phyloP scores from a whole-genome alignment of 306 rosid species.

The Quercus ilex region DNA sequence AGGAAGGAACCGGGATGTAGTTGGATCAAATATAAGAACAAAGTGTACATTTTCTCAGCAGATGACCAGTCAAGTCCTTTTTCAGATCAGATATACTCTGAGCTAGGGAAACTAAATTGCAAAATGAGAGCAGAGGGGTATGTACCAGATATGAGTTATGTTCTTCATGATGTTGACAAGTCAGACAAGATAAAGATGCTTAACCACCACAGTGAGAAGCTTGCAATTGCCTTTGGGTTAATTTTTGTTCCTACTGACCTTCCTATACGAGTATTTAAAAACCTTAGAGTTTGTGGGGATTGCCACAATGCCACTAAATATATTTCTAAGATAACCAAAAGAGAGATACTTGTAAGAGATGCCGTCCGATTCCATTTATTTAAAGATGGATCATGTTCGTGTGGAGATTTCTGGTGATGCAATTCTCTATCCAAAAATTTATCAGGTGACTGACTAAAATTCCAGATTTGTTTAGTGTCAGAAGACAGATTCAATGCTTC shows the following conservation, averaged over 20 bases:
- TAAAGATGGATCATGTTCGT: slow-evolving; percentile 82
- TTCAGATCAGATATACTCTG: slow-evolving; percentile 67
- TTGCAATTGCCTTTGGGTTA: slow-evolving; percentile 88
- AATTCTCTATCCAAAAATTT: background rate
- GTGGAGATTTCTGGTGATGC: slow-evolving; percentile 88
- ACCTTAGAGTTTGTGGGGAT: slow-evolving; percentile 86
- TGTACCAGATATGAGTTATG: slow-evolving; percentile 72
- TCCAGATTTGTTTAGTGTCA: too few relatives aligned
- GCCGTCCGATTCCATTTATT: slow-evolving; percentile 81
- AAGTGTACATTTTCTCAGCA: slow-evolving; percentile 76
- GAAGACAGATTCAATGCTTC: too few relatives aligned
- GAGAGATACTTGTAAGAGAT: slow-evolving; percentile 94
- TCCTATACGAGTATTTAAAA: slow-evolving; percentile 74
- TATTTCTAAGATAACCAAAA: slow-evolving; percentile 71
- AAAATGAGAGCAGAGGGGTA: slow-evolving; percentile 76
- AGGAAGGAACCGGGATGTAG: slow-evolving; percentile 91
- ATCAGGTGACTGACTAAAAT: background rate
- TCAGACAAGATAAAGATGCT: slow-evolving; percentile 80
- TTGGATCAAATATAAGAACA: slow-evolving; percentile 85
- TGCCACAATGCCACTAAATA: slow-evolving; percentile 93
- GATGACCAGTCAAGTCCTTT: slow-evolving; percentile 71
- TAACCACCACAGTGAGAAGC: slow-evolving; percentile 85
- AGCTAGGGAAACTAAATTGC: slow-evolving; percentile 53
- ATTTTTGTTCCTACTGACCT: slow-evolving; percentile 67
- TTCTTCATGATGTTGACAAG: slow-evolving; percentile 85